Evolutionary conservation across 2,329 filamentous ascomycete species (phyloP), one percentile per base, ranked within the genome.

Genomic region (Ascosphaera aggregata): DNA sequence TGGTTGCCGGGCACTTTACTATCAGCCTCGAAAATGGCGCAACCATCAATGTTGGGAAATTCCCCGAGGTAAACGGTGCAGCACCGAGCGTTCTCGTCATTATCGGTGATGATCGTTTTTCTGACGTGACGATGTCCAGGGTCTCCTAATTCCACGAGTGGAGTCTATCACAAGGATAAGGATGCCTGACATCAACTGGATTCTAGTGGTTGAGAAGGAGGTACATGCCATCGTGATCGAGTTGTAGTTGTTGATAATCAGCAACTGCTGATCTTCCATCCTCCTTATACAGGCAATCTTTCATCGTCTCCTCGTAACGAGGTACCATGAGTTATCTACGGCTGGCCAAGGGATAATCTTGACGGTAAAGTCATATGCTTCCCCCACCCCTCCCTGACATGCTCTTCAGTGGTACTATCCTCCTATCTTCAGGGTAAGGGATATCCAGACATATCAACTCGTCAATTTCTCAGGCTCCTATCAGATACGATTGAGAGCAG

Each of bases 191-290:
- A 51, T 66, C 11, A 52, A 56, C n/a, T 74, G 69, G 69, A 59
- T 76, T 18, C 53, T 76, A 1, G 59, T 76, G 2, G 56, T 76
- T 18, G 72, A 76, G 48, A 76, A 76, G 55, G 72, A 76, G 59
- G 69, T 66, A 51, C 17, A 40, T 15, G 27, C n/a, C 22, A 30
- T 9, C n/a, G 18, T 11, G 13, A 2, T 35, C 44, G 36, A 44
- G 17, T 15, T 1, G 3, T 3, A 11, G 3, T 1, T 3, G 22
- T 7, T 27, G 22, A 7, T 7, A 5, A 27, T 5, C 22, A 27
- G 22, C 11, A 7, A 27, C 5, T 7, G 7, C 22, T 27, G 7
- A 27, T 5, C 5, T n/a, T n/a, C n/a, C n/a, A n/a, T n/a, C n/a
- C n/a, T 5, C 22, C 8, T 19, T 36, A 34, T 17, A 3, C 39